Evolutionary conservation across 768 basidiomycete genomes (phyloP).

Genomic region (Suillus occidentalis): DNA sequence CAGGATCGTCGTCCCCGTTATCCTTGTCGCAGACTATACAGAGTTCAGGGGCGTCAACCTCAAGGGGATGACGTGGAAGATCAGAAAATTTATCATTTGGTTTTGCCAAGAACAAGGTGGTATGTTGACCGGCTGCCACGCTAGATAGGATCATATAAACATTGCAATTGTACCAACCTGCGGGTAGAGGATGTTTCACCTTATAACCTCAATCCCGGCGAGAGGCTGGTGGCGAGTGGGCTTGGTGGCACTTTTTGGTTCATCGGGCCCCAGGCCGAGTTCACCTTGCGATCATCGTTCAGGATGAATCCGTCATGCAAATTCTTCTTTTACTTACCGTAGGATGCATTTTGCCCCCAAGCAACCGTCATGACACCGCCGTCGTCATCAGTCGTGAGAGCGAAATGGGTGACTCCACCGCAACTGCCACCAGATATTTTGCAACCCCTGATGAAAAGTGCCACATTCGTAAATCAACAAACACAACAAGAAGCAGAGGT

Average conservation of each 20-base stretch:
- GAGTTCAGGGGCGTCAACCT: slow-evolving; percentile 62
- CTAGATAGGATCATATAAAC: slow-evolving; percentile 36
- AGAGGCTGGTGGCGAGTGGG: slow-evolving; percentile 72
- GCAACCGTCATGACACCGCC: slow-evolving; percentile 78
- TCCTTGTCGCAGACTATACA: slow-evolving; percentile 77
- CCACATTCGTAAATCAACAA: slow-evolving; percentile 4
- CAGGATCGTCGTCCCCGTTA: slow-evolving; percentile 67
- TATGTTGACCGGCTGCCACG: slow-evolving; percentile 84
- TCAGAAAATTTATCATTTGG: slow-evolving; percentile 77
- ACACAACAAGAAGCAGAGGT: slow-evolving; percentile 5
- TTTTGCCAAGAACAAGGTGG: slow-evolving; percentile 77
- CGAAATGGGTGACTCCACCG: slow-evolving; percentile 91
- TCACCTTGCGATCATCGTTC: slow-evolving; percentile 49
- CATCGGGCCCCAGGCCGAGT: slow-evolving; percentile 75
- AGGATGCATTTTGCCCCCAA: slow-evolving; percentile 86
- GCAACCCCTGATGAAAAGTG: slow-evolving; percentile 58
- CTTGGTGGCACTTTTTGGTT: slow-evolving; percentile 86
- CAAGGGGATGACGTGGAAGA: slow-evolving; percentile 76
- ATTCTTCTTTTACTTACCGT: slow-evolving; percentile 44
- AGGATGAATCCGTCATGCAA: slow-evolving; percentile 3
- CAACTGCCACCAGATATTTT: slow-evolving; percentile 67
- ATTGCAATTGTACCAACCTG: background rate
- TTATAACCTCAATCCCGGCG: slow-evolving; percentile 73
- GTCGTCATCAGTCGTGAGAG: slow-evolving; percentile 74
- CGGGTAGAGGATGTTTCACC: slow-evolving; percentile 47